Evolutionary conservation across 1,139 yeast genomes (phyloP), one percentile per base, ranked within the genome.

Genomic region (Eremothecium gossypii): DNA sequence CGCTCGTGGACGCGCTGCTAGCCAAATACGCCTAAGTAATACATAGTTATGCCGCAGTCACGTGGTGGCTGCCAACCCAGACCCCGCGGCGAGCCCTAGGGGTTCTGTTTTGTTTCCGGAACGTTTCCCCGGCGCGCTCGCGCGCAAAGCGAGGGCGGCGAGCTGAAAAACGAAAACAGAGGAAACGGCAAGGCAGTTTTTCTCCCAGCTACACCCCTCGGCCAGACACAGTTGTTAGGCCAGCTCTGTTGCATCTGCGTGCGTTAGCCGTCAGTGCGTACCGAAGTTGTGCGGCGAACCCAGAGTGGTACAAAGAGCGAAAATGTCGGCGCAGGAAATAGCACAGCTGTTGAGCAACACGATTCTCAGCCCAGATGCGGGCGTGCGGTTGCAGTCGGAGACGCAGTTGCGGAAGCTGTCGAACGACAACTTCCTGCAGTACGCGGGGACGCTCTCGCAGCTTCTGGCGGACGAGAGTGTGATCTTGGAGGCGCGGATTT

Each of bases 401-500:
- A 71, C 76, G 40, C 86, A 85, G 64, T 74, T 91, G 55, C 73
- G 72, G 53, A 75, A 76, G 42, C 77, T 89, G 26, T 82, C 95
- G 29, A 71, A 74, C 53, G 82, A 78, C 49, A 83, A 86, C 64
- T 89, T 85, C 67, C 79, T 68, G 63, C 80, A 72, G 53, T 91
- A 81, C 60, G 67, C 87, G 54, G 76, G 77, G 36, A 69, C 80
- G 55, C 74, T 89, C 57, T 76, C 85, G 36, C 77, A 77, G 50
- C 86, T 84, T 27, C 71, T 91, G 51, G 81, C 80, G 33, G 78
- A 81, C 56, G 79, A 76, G 39, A 65, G 70, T 6, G 77, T 77
- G 48, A 78, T 75, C 54, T 69, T 83, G 7, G 96, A 89, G 66
- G 94, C 87, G 42, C 74, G 97, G 59, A 85, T 86, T 74, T 76